These are phyloP conservation scores for Fusarium brachygibbosum DNA, from an alignment of 2,329 filamentous ascomycete genomes.

Conservation along the genomic window DNA sequence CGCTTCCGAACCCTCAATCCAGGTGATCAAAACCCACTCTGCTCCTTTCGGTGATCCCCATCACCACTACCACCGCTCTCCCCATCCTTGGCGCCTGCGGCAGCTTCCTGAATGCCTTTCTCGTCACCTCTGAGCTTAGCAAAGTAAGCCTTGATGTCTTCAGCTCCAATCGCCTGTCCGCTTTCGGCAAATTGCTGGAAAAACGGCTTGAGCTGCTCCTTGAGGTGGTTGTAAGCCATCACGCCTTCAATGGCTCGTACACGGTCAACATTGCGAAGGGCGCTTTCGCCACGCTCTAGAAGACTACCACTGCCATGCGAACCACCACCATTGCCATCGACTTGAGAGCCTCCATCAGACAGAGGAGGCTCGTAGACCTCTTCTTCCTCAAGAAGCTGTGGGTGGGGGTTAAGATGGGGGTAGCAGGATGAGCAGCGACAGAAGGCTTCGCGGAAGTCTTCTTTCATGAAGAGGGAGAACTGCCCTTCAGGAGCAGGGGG, in stretches of 20 bases:
- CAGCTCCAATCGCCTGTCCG: conserved; percentile 87
- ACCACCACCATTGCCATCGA: conserved; percentile 59
- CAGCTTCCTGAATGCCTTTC: conserved; percentile 75
- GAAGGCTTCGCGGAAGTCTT: conserved; percentile 82
- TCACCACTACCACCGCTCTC: conserved; percentile 47
- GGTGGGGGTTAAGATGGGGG: conserved; percentile 75
- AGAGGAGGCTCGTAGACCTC: conserved; percentile 93
- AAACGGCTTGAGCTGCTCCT: conserved; percentile 95
- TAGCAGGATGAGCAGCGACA: conserved; percentile 90
- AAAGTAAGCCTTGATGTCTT: conserved; percentile 97
- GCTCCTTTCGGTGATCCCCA: conserved; percentile 60
- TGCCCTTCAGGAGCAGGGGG: conserved; percentile 66
- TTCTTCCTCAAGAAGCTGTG: conserved; percentile 92
- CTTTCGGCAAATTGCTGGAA: conserved; percentile 94
- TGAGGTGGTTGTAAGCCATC: conserved; percentile 97
- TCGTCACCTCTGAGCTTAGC: conserved; percentile 93
- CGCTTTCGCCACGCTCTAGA: conserved; percentile 91
- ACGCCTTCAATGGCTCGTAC: conserved; percentile 95
- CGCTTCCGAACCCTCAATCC: not conserved
- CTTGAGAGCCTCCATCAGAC: conserved; percentile 73
- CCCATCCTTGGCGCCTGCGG: conserved; percentile 54
- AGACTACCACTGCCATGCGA: conserved; percentile 83
- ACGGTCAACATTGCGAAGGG: conserved; percentile 90
- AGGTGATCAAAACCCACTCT: conserved; percentile 63
- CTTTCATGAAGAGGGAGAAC: conserved; percentile 86